phyloP scores from a whole-genome alignment of 306 rosid genomes.

The Medicago lupulina region DNA sequence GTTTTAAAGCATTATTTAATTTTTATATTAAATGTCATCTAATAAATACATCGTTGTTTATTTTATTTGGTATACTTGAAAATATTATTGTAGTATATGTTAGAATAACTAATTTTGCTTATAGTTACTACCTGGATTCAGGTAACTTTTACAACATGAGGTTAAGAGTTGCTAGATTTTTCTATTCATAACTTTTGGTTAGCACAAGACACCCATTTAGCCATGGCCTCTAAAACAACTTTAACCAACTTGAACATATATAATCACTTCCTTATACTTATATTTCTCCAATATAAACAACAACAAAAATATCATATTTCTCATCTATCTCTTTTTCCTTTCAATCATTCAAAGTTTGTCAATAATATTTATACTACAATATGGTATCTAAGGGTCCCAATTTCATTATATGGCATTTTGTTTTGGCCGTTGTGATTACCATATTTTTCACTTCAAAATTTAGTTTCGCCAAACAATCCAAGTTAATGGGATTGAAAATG shows the following conservation, averaged over 20 bases:
- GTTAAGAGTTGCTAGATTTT: too few relatives aligned
- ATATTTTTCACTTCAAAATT: constrained; percentile 14
- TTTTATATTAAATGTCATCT: not conserved
- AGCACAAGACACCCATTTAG: not conserved
- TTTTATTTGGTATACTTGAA: not conserved
- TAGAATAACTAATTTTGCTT: not conserved
- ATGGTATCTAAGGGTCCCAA: constrained; percentile 27
- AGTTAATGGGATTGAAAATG: constrained; percentile 30
- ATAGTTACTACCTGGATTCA: not conserved
- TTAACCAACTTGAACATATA: constrained; percentile 21
- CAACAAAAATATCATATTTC: not conserved
- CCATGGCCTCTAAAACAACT: constrained; percentile 36
- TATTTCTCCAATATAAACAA: not conserved
- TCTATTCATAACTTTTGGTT: constrained; percentile 6
- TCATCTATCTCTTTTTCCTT: not conserved
- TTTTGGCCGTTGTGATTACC: constrained; percentile 9
- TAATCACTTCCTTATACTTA: not conserved
- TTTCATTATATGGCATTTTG: not conserved
- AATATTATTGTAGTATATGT: not conserved
- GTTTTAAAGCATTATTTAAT: not conserved
- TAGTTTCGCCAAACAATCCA: constrained; percentile 19
- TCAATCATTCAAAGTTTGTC: not conserved
- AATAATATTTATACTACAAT: not conserved
- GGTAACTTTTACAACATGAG: too few relatives aligned
- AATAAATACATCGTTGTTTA: not conserved